Conservation (phyloP, 2,329 filamentous ascomycete genomes). For the Aspergillus puulaauensis region DNA sequence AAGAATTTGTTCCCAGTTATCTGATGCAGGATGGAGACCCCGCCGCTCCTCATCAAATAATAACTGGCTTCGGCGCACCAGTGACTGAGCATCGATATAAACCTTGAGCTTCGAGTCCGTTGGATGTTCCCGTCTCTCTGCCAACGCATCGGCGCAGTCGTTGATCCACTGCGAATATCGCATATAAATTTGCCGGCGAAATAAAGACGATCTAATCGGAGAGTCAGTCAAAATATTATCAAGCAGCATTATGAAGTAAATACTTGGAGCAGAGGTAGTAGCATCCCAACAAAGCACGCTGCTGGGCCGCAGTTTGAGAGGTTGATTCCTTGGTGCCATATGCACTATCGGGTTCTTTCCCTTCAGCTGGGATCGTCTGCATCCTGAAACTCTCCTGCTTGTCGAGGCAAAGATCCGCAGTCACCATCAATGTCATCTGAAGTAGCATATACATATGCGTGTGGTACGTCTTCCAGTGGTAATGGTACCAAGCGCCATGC, state of each 20-base stretch:
- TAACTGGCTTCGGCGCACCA: background rate
- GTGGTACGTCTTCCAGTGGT: constrained; percentile 11
- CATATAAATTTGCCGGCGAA: constrained; percentile 13
- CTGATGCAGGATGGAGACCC: background rate
- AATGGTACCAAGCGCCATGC: constrained; percentile 14
- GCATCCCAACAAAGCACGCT: constrained; percentile 11
- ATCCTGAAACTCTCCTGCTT: background rate
- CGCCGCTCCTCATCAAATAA: background rate
- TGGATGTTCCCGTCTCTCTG: constrained; percentile 5
- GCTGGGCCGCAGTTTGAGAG: background rate
- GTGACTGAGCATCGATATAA: background rate
- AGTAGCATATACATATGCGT: constrained; percentile 12
- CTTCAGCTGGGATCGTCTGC: background rate
- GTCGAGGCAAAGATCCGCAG: background rate
- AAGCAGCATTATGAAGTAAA: background rate
- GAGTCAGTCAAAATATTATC: background rate
- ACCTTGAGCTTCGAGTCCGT: constrained; percentile 6
- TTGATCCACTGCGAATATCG: constrained; percentile 12
- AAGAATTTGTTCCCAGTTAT: background rate
- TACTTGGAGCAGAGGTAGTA: constrained; percentile 12
- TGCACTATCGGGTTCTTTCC: background rate
- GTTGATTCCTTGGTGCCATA: background rate
- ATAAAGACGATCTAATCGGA: constrained; percentile 5
- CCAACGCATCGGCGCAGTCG: constrained; percentile 2
- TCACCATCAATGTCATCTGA: background rate